Base-by-base conservation (phyloP, 2,329 filamentous ascomycete genomes). In the Xylaria sp. region DNA sequence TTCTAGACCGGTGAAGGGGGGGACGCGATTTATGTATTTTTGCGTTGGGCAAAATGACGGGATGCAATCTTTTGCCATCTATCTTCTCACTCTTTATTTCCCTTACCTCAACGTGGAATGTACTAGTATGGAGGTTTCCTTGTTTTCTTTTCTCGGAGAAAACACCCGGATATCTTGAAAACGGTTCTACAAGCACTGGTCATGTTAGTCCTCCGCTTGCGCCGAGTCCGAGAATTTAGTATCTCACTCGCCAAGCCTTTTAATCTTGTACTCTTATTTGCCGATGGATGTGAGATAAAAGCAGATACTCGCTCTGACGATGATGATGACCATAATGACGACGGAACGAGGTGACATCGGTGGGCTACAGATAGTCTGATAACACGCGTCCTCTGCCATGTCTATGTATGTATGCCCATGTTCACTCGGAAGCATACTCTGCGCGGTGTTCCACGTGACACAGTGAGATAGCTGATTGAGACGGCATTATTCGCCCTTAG, bases 251-350 rank as follows among this genome's bases (percentile, higher is more conserved):
- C 48, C 29, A 58, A 44, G 57, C 60, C 44, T 10, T 25, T 50
- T 69, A 69, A 54, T 65, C 13, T 65, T 60, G 51, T 70, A 62
- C 50, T 65, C 47, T 53, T 65, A 65, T 29, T 42, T 23, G 44
- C n/a, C n/a, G n/a, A n/a, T 23, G 32, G 13, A 65, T 16, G 21
- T 60, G 29, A 55, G 40, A 59, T 27, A n/a, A 47, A 62, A 59
- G 32, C 53, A 60, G 50, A 44, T 54, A 25, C 54, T 35, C 29
- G 50, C 60, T 59, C 37, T 35, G 32, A 18, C 18, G 16, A 42
- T 6, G 16, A 48, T 23, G 60, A 62, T 37, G 44, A 59, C 4
- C 32, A 42, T 21, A 29, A 63, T 42, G 48, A 48, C 23, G 40
- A 35, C n/a, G 23, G 37, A 25, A 48, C 21, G 35, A 35, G 18